Evolutionary conservation across 108 stramenopile genomes (phyloP), one percentile per base, ranked within the genome.

Genomic region (Nitzschia palea): DNA sequence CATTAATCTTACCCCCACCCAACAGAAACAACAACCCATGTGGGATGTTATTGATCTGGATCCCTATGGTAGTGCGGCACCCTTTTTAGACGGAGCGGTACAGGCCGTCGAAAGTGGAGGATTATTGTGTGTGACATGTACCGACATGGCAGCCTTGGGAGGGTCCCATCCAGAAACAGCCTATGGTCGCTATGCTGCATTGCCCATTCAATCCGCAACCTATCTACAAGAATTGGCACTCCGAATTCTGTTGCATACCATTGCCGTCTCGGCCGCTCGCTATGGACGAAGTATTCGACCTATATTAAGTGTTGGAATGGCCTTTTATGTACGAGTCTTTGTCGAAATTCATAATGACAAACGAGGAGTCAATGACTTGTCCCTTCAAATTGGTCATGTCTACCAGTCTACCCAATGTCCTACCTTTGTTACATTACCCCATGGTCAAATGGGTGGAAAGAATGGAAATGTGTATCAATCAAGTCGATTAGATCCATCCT

Each of bases 281-380:
- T 96, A 98, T 71, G 92, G 93, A 61, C 67, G 95, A 34, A 86
- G 86, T 28, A 90, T 98, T 51, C 78, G 86, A 57, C 99, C 99
- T 8, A 76, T 98, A 17, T 81, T 98, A 56, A 89, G 86, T 43
- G 90, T 99, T 10, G 93, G 94, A 23, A 97, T 98, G 79, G 94
- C 95, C 35, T 99, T 98, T 73, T 99, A 99, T 79, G 80, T 97
- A 27, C 90, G 99, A 23, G 91, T 98, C 42, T 99, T 99, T 86
- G 96, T 98, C 2, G 94, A 96, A 67, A 91, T 99, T 23, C 80
- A 81, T 65, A 80, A 95, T 53, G 89, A 91, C 70, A 94, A 96
- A 57, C 73, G 74, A 5, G 95, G 95, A 53, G 97, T 97, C 1
- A 82, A 88, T 62, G 79, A 85, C 71, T 77, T 95, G 43, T 94